Evolutionary conservation across 1,284 basidiomycete species (phyloP).

Genomic region (Naganishia sp.): DNA sequence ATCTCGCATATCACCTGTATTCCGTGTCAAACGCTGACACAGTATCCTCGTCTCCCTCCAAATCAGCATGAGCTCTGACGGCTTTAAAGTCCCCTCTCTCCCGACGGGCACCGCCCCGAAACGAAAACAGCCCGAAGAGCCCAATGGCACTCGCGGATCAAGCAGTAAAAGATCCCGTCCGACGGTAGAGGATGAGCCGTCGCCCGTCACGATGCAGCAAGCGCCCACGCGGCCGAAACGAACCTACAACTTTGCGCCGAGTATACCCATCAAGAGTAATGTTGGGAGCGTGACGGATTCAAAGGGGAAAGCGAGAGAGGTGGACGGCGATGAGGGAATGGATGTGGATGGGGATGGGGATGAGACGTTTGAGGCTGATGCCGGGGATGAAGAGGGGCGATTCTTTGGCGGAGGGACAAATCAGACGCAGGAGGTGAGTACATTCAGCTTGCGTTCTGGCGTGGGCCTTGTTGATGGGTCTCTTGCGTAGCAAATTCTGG

Average conservation of each 20-base stretch:
- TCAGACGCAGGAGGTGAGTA: slow-evolving; percentile 81
- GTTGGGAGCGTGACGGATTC: slow-evolving; percentile 17
- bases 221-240: not conserved
- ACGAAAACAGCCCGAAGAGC: slow-evolving; percentile 16
- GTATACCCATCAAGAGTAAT: slow-evolving; percentile 24
- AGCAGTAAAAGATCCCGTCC: slow-evolving; percentile 22
- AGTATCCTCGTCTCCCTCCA: not conserved
- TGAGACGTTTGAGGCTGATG: slow-evolving; percentile 83
- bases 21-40: not conserved
- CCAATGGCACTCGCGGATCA: slow-evolving; percentile 11
- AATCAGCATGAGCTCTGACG: slow-evolving; percentile 15
- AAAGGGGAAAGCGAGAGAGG: slow-evolving; percentile 33
- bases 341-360: slow-evolving; percentile 56
- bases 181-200: slow-evolving; percentile 18
- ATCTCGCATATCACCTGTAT: not conserved
- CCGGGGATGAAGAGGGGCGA: slow-evolving; percentile 84
- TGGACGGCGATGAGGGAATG: slow-evolving; percentile 30
- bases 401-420: slow-evolving; percentile 93
- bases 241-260: slow-evolving; percentile 20
- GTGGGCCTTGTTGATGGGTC: not conserved
- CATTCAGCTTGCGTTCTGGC: slow-evolving; percentile 54
- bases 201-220: not conserved
- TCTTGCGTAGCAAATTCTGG: slow-evolving; percentile 56
- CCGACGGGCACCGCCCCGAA: slow-evolving; percentile 4
- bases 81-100: slow-evolving; percentile 21